Conservation (phyloP, 371 early-diverging fungal species). For the Mortierella sp. region DNA sequence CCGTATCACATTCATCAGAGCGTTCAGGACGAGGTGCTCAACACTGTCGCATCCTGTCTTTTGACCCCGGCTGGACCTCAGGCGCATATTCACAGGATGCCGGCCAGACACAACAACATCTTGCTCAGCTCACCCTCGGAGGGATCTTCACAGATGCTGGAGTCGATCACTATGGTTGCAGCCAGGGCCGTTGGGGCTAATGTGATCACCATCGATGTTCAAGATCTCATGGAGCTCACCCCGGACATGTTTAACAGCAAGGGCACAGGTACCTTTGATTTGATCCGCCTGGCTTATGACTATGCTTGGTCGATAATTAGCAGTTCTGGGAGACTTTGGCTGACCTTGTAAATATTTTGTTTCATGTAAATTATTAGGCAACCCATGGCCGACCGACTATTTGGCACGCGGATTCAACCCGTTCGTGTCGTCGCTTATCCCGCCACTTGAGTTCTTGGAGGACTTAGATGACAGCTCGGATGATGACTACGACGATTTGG, state of each 20-base stretch:
- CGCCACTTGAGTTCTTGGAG: conserved; percentile 20
- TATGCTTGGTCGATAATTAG: too few relatives aligned
- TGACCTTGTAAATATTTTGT: neutral
- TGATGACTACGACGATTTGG: conserved; percentile 40
- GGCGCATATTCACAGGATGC: conserved; percentile 34
- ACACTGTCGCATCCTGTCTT: conserved; percentile 46
- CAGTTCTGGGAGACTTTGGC: neutral
- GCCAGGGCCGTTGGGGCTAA: conserved; percentile 56
- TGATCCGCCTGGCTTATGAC: neutral
- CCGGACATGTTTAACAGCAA: conserved; percentile 55
- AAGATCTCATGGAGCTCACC: conserved; percentile 64
- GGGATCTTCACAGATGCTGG: conserved; percentile 53
- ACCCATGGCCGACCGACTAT: conserved; percentile 49
- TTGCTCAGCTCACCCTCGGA: conserved; percentile 42
- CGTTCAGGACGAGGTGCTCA: conserved; percentile 27
- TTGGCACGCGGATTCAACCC: conserved; percentile 52
- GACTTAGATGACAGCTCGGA: conserved; percentile 25
- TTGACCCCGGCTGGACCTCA: conserved; percentile 24
- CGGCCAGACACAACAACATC: conserved; percentile 49
- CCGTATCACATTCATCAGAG: conserved; percentile 41
- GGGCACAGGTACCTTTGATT: conserved; percentile 29
- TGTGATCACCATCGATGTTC: conserved; percentile 60
- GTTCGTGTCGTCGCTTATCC: conserved; percentile 34
- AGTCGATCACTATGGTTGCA: conserved; percentile 52
- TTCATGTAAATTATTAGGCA: conserved; percentile 16